phyloP scores from a whole-genome alignment of 768 basidiomycete genomes.

The Russula lepida region DNA sequence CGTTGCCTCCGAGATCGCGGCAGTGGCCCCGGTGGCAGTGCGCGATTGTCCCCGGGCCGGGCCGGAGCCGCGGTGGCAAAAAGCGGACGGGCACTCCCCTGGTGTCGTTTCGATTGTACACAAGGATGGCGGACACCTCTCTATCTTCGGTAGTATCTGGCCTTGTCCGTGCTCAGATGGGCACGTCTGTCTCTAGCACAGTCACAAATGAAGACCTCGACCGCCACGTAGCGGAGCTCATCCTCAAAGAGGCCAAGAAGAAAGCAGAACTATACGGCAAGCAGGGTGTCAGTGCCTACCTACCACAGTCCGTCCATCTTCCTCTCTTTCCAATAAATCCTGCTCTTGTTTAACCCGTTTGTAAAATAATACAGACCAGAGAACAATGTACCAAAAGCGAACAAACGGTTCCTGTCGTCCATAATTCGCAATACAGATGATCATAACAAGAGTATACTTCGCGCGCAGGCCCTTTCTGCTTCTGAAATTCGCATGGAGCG shows the following conservation, averaged over 20 bases:
- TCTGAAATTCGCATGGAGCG: slow-evolving; percentile 62
- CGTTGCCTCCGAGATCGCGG: too few relatives aligned
- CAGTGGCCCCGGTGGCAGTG: too few relatives aligned
- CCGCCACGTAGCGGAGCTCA: slow-evolving; percentile 82
- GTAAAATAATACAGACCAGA: slow-evolving; percentile 41
- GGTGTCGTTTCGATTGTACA: background rate
- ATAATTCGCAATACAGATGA: slow-evolving; percentile 94
- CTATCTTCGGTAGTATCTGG: slow-evolving; percentile 79
- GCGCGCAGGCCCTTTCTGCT: slow-evolving; percentile 62
- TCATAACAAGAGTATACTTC: slow-evolving; percentile 81
- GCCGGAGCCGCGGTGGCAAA: background rate
- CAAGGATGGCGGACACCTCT: slow-evolving; percentile 41
- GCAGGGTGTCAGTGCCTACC: slow-evolving; percentile 72
- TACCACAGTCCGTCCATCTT: slow-evolving; percentile 41
- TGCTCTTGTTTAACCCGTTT: background rate
- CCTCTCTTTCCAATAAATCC: background rate
- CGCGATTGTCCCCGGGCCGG: background rate
- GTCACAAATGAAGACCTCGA: slow-evolving; percentile 84
- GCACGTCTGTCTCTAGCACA: slow-evolving; percentile 45
- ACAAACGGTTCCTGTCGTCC: slow-evolving; percentile 73
- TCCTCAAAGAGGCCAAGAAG: slow-evolving; percentile 88
- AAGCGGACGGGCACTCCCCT: background rate
- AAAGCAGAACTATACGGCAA: slow-evolving; percentile 75
- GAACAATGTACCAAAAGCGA: slow-evolving; percentile 65
- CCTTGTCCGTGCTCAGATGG: slow-evolving; percentile 74